These are phyloP conservation scores for Hypomyces rosellus DNA, from an alignment of 2,329 filamentous ascomycete species.

Conservation along the genomic window DNA sequence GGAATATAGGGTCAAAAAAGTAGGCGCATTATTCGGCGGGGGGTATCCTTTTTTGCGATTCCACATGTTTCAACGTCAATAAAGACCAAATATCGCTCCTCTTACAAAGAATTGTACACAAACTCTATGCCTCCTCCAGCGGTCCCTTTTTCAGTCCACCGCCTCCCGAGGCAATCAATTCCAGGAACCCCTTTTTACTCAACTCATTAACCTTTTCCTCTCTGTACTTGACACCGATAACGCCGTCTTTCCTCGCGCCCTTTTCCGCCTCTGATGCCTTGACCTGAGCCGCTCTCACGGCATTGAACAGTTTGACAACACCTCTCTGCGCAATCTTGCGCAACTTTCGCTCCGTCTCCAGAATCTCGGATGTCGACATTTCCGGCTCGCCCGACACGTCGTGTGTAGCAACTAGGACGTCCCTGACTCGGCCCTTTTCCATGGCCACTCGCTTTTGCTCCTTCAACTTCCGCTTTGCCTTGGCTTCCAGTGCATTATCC, in stretches of 20 bases:
- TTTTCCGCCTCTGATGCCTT: constrained; percentile 73
- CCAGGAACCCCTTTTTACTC: constrained; percentile 93
- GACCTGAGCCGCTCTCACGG: constrained; percentile 85
- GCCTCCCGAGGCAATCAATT: constrained; percentile 68
- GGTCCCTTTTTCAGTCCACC: constrained; percentile 53
- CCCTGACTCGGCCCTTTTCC: constrained; percentile 82
- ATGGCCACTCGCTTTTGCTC: constrained; percentile 72
- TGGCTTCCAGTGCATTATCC: constrained; percentile 73
- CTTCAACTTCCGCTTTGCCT: constrained; percentile 70
- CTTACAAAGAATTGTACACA: constrained; percentile 21
- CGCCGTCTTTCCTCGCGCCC: constrained; percentile 61
- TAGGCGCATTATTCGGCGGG: constrained; percentile 3
- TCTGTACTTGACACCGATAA: constrained; percentile 71
- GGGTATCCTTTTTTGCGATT: constrained; percentile 10
- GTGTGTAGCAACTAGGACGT: constrained; percentile 65
- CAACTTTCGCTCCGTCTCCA: constrained; percentile 71
- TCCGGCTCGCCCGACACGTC: constrained; percentile 40
- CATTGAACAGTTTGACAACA: constrained; percentile 95
- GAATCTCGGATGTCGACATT: constrained; percentile 46
- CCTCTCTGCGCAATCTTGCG: constrained; percentile 86
- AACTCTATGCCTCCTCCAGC: constrained; percentile 45
- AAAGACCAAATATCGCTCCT: constrained; percentile 13
- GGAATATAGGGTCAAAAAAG: neutral
- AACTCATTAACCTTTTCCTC: constrained; percentile 91
- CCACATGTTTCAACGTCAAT: constrained; percentile 8